Conservation (phyloP, 495 filamentous ascomycete species). For the Neurospora terricola region DNA sequence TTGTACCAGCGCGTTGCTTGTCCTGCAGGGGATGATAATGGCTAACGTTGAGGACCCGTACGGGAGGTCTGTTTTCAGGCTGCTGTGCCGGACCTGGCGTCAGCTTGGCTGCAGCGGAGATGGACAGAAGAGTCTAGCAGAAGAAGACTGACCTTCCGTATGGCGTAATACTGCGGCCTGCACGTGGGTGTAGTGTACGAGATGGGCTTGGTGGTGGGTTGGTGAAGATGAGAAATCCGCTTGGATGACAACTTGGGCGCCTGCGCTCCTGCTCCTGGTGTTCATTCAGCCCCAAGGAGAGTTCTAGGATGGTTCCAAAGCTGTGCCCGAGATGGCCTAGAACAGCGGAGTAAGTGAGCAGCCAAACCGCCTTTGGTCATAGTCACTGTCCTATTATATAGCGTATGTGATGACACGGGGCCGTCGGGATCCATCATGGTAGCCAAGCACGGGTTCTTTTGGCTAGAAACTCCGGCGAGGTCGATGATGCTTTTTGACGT, state of each 20-base stretch:
- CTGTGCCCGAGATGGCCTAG: neutral
- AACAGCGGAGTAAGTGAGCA: neutral
- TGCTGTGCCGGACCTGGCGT: neutral
- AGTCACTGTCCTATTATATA: neutral
- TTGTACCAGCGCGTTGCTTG: neutral
- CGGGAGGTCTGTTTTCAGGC: neutral
- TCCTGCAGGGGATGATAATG: neutral
- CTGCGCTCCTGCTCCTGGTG: neutral
- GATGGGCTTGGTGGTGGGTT: neutral
- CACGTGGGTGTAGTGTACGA: neutral
- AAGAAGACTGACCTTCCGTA: neutral
- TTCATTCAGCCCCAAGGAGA: neutral
- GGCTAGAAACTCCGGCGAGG: neutral
- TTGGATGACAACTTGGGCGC: neutral
- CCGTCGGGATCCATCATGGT: neutral
- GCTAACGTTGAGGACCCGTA: neutral
- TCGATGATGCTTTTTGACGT: neutral
- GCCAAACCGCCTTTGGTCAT: neutral
- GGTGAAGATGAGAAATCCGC: neutral
- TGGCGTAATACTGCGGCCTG: neutral
- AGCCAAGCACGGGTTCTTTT: neutral
- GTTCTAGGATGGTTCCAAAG: neutral
- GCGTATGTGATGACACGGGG: neutral
- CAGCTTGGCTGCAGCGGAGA: neutral
- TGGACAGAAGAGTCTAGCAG: neutral